These are phyloP conservation scores for Myriangium duriaei DNA, from an alignment of 2,329 filamentous ascomycete species.

Conservation along the genomic window DNA sequence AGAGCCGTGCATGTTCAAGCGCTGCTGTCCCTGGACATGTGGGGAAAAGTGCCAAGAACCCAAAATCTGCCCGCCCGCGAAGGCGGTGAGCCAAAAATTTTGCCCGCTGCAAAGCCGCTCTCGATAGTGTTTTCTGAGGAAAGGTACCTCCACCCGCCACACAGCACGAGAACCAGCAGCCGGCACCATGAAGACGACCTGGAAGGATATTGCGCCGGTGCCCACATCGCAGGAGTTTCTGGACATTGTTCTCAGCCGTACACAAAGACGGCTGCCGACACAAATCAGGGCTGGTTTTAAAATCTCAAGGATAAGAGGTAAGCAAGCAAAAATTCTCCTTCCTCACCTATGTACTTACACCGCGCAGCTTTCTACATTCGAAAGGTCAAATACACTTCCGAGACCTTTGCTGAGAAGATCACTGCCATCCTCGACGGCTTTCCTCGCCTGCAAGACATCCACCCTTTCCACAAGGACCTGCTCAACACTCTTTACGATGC, in stretches of 20 bases:
- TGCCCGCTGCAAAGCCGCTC: background rate
- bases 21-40: background rate
- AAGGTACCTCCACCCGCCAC: background rate
- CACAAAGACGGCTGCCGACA: slow-evolving; percentile 82
- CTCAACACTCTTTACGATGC: slow-evolving; percentile 98
- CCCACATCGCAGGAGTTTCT: slow-evolving; percentile 92
- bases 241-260: slow-evolving; percentile 90
- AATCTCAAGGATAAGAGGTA: slow-evolving; percentile 71
- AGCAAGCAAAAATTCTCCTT: slow-evolving; percentile 22
- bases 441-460: slow-evolving; percentile 83
- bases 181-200: slow-evolving; percentile 44
- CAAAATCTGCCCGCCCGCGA: background rate
- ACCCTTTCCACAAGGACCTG: slow-evolving; percentile 82
- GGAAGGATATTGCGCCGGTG: slow-evolving; percentile 40
- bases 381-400: slow-evolving; percentile 96
- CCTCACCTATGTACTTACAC: slow-evolving; percentile 12
- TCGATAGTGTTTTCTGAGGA: background rate
- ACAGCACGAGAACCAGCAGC: slow-evolving; percentile 4
- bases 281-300: slow-evolving; percentile 95
- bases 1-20: no score
- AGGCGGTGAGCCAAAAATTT: slow-evolving; percentile 2
- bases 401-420: slow-evolving; percentile 93
- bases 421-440: slow-evolving; percentile 84
- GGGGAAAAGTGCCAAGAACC: background rate
- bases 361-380: slow-evolving; percentile 73